phyloP scores from a whole-genome alignment of 805 yeast genomes.

The Saccharomycopsis fodiens region DNA sequence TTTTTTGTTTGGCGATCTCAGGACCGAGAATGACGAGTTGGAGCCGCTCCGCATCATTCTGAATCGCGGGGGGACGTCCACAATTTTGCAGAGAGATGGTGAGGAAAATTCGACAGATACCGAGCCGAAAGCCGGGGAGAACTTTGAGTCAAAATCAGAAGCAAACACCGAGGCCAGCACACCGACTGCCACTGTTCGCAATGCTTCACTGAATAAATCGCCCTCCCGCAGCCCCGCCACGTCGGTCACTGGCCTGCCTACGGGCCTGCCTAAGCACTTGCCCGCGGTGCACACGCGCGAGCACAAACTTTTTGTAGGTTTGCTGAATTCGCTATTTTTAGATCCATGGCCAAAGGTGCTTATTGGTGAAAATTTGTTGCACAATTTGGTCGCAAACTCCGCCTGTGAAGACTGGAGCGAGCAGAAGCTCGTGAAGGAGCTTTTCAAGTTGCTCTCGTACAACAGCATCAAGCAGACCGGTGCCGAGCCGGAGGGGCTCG shows the following conservation, averaged over 20 bases:
- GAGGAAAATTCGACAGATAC: not conserved
- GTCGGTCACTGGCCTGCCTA: not conserved
- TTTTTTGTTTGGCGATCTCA: constrained; percentile 46
- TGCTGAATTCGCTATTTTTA: constrained; percentile 60
- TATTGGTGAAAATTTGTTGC: constrained; percentile 43
- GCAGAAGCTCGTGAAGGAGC: constrained; percentile 35
- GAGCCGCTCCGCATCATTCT: constrained; percentile 40
- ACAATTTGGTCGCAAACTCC: constrained; percentile 26
- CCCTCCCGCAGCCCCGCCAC: not conserved
- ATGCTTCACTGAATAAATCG: not conserved
- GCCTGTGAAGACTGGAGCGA: constrained; percentile 22
- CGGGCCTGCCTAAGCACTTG: not conserved
- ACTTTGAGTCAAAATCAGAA: constrained; percentile 15
- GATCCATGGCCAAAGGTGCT: constrained; percentile 64
- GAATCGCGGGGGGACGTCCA: constrained; percentile 33
- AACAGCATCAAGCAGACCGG: constrained; percentile 25
- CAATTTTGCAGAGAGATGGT: constrained; percentile 1
- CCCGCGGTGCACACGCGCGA: not conserved
- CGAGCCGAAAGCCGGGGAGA: constrained; percentile 12
- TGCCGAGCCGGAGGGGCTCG: constrained; percentile 5
- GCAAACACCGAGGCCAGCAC: no score
- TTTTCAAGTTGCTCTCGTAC: constrained; percentile 50
- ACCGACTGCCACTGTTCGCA: not conserved
- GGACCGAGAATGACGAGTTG: constrained; percentile 23
- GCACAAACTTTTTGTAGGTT: constrained; percentile 32